Percentiles rank a stretch among this genome's conserved stretches.
Conservation (phyloP, 805 yeast genomes). For the Isabelozyma heimii region DNA sequence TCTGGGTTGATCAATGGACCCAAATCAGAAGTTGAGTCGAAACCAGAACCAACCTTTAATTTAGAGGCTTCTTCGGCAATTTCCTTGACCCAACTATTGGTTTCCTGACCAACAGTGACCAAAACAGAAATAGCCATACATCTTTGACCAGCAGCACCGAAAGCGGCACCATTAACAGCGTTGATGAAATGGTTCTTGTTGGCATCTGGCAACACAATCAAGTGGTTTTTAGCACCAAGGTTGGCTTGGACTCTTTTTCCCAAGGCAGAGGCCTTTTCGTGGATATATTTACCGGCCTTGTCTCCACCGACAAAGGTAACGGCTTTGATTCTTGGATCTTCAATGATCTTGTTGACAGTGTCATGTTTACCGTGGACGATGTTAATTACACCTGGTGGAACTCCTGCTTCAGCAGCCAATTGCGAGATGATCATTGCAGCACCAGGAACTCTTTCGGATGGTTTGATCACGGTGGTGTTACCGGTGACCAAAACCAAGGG, state of each 20-base stretch:
- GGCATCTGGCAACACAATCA: constrained; percentile 72
- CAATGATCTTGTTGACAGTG: constrained; percentile 66
- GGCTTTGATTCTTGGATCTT: constrained; percentile 74
- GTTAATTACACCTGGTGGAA: constrained; percentile 70
- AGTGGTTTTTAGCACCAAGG: constrained; percentile 78
- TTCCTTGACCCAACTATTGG: constrained; percentile 62
- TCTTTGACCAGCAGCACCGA: constrained; percentile 84
- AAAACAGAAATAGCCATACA: constrained; percentile 77
- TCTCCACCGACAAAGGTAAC: constrained; percentile 79
- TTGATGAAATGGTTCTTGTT: constrained; percentile 60
- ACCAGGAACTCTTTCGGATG: constrained; percentile 76
- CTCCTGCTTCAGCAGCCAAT: constrained; percentile 69
- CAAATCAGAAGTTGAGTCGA: constrained; percentile 57
- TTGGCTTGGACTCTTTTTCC: constrained; percentile 79
- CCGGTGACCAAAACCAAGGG: constrained; percentile 68
- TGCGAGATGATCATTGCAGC: constrained; percentile 74
- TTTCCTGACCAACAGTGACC: constrained; percentile 61
- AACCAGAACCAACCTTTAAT: constrained; percentile 65
- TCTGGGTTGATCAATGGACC: constrained; percentile 73
- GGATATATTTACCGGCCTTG: constrained; percentile 73
- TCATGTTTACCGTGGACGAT: constrained; percentile 72
- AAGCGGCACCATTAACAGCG: constrained; percentile 71
- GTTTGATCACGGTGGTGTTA: constrained; percentile 63
- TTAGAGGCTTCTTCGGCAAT: constrained; percentile 54
- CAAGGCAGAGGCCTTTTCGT: constrained; percentile 59